phyloP scores from a whole-genome alignment of 148 eudicot species.

The Limonium bicolor region DNA sequence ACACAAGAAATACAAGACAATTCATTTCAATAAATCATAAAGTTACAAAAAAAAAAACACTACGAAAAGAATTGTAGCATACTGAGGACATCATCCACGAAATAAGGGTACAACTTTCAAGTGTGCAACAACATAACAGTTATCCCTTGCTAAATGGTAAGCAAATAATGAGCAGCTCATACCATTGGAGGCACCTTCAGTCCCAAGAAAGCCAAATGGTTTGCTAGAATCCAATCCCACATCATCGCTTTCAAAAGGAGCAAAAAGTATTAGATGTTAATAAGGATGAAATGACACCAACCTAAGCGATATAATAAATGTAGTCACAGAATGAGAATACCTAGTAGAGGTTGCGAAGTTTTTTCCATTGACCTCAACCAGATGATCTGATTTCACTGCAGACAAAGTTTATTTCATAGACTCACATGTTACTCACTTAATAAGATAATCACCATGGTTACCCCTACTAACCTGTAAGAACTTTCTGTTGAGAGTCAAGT shows the following conservation, averaged over 20 bases:
- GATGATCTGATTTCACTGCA: conserved; percentile 83
- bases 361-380: conserved; percentile 72
- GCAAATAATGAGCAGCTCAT: not conserved
- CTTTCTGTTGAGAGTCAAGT: conserved; percentile 84
- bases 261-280: conserved; percentile 5
- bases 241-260: conserved; percentile 36
- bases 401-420: conserved; percentile 1
- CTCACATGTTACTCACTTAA: not conserved
- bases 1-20: not conserved
- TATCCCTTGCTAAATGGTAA: not conserved
- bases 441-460: conserved; percentile 10
- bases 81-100: too few species aligned
- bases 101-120: not conserved
- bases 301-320: conserved; percentile 7
- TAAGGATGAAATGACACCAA: not conserved
- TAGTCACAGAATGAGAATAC: conserved; percentile 14
- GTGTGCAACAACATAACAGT: not conserved
- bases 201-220: conserved; percentile 76
- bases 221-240: conserved; percentile 29
- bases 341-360: conserved; percentile 36
- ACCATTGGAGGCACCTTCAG: conserved; percentile 49
- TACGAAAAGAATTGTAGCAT: too few species aligned
- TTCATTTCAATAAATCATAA: not conserved
- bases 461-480: conserved; percentile 64
- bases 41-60: too few species aligned